Percentiles rank a stretch among this genome's conserved stretches.
Evolutionary conservation across 192 early-diverging fungal genomes (phyloP).

Genomic region (Helicostylum pulchrum): DNA sequence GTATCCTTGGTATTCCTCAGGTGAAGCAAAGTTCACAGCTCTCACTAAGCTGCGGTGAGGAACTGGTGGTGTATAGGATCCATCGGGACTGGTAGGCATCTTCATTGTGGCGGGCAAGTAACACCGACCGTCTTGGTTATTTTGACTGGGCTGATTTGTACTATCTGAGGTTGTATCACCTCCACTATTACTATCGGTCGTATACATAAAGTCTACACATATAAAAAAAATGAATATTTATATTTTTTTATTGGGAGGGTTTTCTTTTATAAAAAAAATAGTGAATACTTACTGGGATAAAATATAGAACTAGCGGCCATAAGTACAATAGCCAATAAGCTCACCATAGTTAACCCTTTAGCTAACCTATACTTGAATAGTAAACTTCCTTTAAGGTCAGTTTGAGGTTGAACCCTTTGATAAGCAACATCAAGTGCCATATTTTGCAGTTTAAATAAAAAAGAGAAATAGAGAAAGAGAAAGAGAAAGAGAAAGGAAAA

Average conservation of each 20-base stretch:
- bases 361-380: conserved; percentile 30
- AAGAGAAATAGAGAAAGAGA: too few relatives aligned
- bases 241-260: not conserved
- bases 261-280: not conserved
- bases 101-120: conserved; percentile 10
- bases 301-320: conserved; percentile 26
- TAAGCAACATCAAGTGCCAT: conserved; percentile 14
- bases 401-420: not conserved
- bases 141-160: not conserved
- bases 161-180: not conserved
- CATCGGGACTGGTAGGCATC: conserved; percentile 26
- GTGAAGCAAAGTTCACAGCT: conserved; percentile 8
- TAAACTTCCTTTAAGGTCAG: conserved; percentile 11
- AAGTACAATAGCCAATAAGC: conserved; percentile 29
- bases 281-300: conserved; percentile 24
- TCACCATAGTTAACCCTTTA: conserved; percentile 24
- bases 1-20: conserved; percentile 18
- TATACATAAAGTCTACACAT: not conserved
- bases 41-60: conserved; percentile 16
- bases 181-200: not conserved
- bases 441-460: too few relatives aligned
- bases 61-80: conserved; percentile 29
- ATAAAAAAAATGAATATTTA: not conserved
- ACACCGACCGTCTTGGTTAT: conserved; percentile 7
- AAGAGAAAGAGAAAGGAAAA: too few relatives aligned